phyloP scores from a whole-genome alignment of 2,329 filamentous ascomycete genomes.

The Thermothelomyces thermophilus region DNA sequence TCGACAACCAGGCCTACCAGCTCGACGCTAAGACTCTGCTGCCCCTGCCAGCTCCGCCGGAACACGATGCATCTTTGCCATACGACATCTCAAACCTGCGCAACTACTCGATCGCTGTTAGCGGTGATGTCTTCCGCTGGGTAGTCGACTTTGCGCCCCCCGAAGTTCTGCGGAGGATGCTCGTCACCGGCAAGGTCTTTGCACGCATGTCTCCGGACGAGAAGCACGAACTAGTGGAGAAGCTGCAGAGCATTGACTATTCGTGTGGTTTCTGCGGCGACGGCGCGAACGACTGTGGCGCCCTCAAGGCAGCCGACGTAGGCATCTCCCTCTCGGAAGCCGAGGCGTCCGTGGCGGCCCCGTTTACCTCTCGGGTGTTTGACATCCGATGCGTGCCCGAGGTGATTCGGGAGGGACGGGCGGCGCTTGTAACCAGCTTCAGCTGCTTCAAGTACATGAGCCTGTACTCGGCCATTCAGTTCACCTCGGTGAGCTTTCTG shows the following conservation, averaged over 20 bases:
- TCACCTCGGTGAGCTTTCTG: slow-evolving; percentile 92
- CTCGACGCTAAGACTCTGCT: slow-evolving; percentile 73
- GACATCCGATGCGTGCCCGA: slow-evolving; percentile 94
- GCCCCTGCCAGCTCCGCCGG: slow-evolving; percentile 46
- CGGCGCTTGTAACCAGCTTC: slow-evolving; percentile 95
- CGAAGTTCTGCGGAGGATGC: slow-evolving; percentile 75
- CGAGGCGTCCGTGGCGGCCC: slow-evolving; percentile 95
- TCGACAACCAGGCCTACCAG: slow-evolving; percentile 74
- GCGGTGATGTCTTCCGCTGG: slow-evolving; percentile 94
- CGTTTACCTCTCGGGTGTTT: slow-evolving; percentile 91
- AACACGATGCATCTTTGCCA: slow-evolving; percentile 74
- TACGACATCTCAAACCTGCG: slow-evolving; percentile 74
- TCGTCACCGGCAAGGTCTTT: slow-evolving; percentile 86
- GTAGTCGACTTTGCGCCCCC: slow-evolving; percentile 83
- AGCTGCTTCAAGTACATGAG: slow-evolving; percentile 99
- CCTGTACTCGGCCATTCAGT: slow-evolving; percentile 97
- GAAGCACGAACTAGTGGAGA: slow-evolving; percentile 96
- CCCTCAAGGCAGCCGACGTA: slow-evolving; percentile 92
- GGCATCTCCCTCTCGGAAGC: slow-evolving; percentile 96
- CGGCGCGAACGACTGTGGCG: slow-evolving; percentile 95
- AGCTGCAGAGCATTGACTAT: slow-evolving; percentile 92
- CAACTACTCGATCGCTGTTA: slow-evolving; percentile 85
- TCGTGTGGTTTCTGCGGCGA: slow-evolving; percentile 95
- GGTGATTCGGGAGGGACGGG: slow-evolving; percentile 87
- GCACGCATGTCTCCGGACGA: slow-evolving; percentile 98